A percentile compares a stretch with the other conserved stretches of the same genome.
phyloP scores from a whole-genome alignment of 495 filamentous ascomycete species.

The Articulospora tetracladia region DNA sequence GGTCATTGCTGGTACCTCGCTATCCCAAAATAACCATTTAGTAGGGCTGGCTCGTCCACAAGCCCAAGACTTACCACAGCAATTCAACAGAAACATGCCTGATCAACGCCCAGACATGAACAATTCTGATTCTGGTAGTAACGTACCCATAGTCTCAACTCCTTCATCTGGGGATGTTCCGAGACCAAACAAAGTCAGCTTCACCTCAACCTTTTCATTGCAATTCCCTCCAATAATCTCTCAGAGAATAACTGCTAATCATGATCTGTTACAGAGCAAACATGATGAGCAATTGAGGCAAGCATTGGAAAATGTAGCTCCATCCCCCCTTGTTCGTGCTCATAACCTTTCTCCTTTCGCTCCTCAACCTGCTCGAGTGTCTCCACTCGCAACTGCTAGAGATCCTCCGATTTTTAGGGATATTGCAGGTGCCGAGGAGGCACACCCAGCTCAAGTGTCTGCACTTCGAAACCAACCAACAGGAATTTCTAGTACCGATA shows the following conservation, averaged over 20 bases:
- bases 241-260: neutral
- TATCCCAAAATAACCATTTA: conserved; percentile 20
- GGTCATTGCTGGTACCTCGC: conserved; percentile 19
- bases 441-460: conserved; percentile 44
- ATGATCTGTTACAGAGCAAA: neutral
- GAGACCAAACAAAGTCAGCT: neutral
- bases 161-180: neutral
- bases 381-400: conserved; percentile 65
- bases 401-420: conserved; percentile 45
- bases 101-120: conserved; percentile 3
- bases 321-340: conserved; percentile 21
- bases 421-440: conserved; percentile 10
- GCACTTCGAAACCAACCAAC: conserved; percentile 37
- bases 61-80: neutral
- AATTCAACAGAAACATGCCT: conserved; percentile 1
- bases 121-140: conserved; percentile 11
- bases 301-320: conserved; percentile 9
- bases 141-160: neutral
- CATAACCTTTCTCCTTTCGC: conserved; percentile 66
- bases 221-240: neutral
- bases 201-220: neutral
- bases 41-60: conserved; percentile 11
- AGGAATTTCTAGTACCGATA: conserved; percentile 42
- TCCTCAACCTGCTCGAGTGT: conserved; percentile 78
- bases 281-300: neutral